Base-by-base conservation (phyloP, 495 filamentous ascomycete genomes). In the Aspergillus ostianus region DNA sequence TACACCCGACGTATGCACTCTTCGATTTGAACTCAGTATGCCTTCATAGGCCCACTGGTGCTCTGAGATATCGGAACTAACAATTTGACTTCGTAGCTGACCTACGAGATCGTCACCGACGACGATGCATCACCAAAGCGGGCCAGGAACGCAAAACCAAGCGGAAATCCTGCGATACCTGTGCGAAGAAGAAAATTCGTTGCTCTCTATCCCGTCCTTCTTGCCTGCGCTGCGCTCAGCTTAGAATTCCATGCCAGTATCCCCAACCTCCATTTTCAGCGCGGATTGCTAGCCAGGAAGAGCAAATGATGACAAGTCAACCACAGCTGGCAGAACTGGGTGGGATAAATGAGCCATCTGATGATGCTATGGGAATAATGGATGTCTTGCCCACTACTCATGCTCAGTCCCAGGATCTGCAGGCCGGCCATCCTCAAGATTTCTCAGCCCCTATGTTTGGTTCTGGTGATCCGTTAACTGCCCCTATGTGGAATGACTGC, bases 161-260 rank as follows among this genome's bases (percentile, higher is more conserved):
- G 52, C 64, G 64, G 8, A 66, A 66, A 45, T 66, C 64, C 13
- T 66, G 64, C 58, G 60, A 66, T 19, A 57, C 55, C 2, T 66
- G 64, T 44, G 60, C 60, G 3, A 57, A 63, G 51, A 66, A 66
- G 47, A 66, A 66, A 49, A 54, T 66, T 12, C 64, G 64, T 2
- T 66, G 64, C 23, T 66, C 64, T 1, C 60, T 66, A 57, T 56
- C 57, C 12, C 64, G 64, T n/a, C 64, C 64, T 0, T 54, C 64
- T 1, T 66, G 64, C 20, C 53, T 46, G 44, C 64, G 64, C 19
- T 66, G 64, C 47, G 41, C 60, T 0, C 59, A 58, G 41, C 54
- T 58, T 21, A 8, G 50, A 29, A 56, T 23, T 1, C 54, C 41
- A 18, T 66, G 64, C 53, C 45, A 53, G 6, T 66, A 63, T 47